Evolutionary conservation across 345 rosid genomes (phyloP).

Genomic region (Carallia pectinifolia): DNA sequence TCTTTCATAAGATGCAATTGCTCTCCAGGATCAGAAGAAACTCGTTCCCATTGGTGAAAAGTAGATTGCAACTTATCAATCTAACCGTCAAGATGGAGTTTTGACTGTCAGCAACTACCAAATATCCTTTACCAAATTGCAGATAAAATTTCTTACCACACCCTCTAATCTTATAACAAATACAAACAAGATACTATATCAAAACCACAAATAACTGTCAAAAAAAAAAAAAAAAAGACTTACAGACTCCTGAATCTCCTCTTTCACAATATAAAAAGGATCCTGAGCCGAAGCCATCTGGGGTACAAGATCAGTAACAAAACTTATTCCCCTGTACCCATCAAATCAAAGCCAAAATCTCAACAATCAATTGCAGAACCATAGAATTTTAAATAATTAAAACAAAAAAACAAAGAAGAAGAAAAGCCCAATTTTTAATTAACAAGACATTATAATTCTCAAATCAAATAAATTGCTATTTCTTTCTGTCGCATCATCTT

Average conservation of each 20-base stretch:
- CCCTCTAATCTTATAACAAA: too few species aligned
- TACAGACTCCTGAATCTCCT: constrained; percentile 98
- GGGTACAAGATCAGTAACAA: neutral
- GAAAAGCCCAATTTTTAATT: too few species aligned
- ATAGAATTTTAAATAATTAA: too few species aligned
- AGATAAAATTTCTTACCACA: too few species aligned
- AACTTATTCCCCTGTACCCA: neutral
- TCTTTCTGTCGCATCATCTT: too few species aligned
- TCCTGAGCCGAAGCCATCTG: constrained; percentile 97
- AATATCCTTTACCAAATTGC: too few species aligned
- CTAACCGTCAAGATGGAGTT: constrained; percentile 35
- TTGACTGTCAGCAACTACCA: too few species aligned
- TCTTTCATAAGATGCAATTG: constrained; percentile 62
- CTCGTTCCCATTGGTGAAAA: constrained; percentile 87
- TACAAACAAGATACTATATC: neutral
- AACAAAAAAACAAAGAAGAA: too few species aligned
- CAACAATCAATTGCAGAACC: too few species aligned
- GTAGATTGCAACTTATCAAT: constrained; percentile 85
- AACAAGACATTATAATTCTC: too few species aligned
- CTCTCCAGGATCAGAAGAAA: constrained; percentile 56
- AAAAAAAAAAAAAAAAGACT: constrained; percentile 25
- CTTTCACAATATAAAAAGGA: constrained; percentile 96
- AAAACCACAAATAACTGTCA: neutral
- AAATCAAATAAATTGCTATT: too few species aligned
- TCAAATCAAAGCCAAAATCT: neutral